These are phyloP conservation scores for Penicillium psychrofluorescens DNA, from an alignment of 495 filamentous ascomycete species.

Conservation along the genomic window DNA sequence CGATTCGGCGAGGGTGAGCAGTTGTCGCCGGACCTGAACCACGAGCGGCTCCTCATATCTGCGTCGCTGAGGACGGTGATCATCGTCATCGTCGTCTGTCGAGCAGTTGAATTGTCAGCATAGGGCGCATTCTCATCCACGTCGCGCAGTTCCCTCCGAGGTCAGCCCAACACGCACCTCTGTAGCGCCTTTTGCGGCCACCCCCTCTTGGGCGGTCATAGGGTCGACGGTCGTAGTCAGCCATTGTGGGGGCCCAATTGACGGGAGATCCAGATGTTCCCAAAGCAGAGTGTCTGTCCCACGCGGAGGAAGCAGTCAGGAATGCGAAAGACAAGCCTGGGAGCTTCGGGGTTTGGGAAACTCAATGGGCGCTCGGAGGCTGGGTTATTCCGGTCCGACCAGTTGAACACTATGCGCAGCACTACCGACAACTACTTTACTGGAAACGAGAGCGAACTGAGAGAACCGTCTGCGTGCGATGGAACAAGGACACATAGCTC, in stretches of 20 bases:
- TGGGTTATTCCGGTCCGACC: slow-evolving; percentile 7
- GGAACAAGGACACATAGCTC: slow-evolving; percentile 23
- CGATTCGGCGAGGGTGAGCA: slow-evolving; percentile 80
- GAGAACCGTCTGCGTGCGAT: slow-evolving; percentile 23
- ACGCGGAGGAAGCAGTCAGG: too few relatives aligned
- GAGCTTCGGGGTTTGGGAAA: slow-evolving; percentile 4
- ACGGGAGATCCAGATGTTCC: background rate
- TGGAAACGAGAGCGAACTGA: background rate
- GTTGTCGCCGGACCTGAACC: slow-evolving; percentile 69
- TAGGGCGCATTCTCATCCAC: too few relatives aligned
- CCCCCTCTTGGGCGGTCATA: slow-evolving; percentile 42
- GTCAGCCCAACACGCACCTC: slow-evolving; percentile 33
- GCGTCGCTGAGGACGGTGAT: slow-evolving; percentile 65
- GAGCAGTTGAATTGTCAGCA: slow-evolving; percentile 4
- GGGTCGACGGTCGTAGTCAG: slow-evolving; percentile 63
- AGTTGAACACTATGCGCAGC: too few relatives aligned
- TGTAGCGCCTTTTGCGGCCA: slow-evolving; percentile 58
- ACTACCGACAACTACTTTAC: too few relatives aligned
- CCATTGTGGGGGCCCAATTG: slow-evolving; percentile 42
- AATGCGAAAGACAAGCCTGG: background rate
- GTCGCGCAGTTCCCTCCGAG: too few relatives aligned
- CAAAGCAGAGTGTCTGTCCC: too few relatives aligned
- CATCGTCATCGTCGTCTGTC: slow-evolving; percentile 68
- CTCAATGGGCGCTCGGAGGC: slow-evolving; percentile 5
- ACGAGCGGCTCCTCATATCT: slow-evolving; percentile 73